Evolutionary conservation across 345 rosid genomes (phyloP), one percentile per base, ranked within the genome.

Genomic region (Brassica cretica): DNA sequence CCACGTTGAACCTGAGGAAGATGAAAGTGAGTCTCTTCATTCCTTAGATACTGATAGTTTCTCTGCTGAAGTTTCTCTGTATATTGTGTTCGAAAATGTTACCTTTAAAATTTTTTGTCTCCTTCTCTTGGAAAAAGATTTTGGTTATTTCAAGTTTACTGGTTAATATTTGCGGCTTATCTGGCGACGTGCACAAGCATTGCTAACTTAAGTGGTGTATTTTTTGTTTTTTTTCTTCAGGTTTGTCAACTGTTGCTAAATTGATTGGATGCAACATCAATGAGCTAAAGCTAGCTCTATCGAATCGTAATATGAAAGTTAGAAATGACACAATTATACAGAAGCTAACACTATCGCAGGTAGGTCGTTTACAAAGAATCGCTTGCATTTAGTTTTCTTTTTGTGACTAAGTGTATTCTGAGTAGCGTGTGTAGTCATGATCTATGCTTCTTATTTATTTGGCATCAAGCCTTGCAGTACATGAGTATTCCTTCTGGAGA

Each of bases 281-380:
- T 19, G 90, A 87, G 44, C 94, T 95, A 68, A 93, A 84, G 79
- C 72, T 88, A 64, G 90, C 98, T 80, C 80, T 95, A 71, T 90
- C 98, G 12, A 91, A 93, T 76, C 97, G 91, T 78, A 93, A 89
- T 74, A 95, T 95, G 98, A 89, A 80, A 86, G 98, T 90, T 81
- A 87, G 94, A 53, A 91, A 86, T 84, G 98, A 95, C 75, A 95
- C 74, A 64, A 90, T 95, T 79, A 85, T 88, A 80, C 98, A 95
- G 81, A 91, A 93, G 84, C 86, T 95, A 72, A 91, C 97, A 7
- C 75, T 88, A 68, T 77, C 97, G 5, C 99, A 95, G 96, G 99
- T 90, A 83, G 49, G 74, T 19, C 49, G 35, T 55, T 35, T 44
- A 71, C 5, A 27, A 70, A 63, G 67, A 30, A 60, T 81, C 88